Percentiles rank a stretch among this genome's conserved stretches.
These are phyloP conservation scores for Camellia granthamiana DNA, from an alignment of 148 eudicot genomes.

Conservation along the genomic window DNA sequence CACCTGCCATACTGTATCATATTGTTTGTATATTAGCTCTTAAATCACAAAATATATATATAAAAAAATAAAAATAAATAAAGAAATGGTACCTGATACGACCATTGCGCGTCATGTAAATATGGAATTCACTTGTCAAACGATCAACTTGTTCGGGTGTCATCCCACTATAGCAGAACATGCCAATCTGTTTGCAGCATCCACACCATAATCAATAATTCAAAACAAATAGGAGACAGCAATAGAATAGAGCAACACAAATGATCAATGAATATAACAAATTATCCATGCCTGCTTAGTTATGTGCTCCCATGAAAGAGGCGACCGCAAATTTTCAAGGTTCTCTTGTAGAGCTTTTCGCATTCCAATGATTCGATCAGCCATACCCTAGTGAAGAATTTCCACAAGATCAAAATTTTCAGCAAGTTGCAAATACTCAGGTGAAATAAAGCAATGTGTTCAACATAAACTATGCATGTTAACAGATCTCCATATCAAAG, in stretches of 20 bases:
- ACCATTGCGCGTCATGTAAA: constrained; percentile 93
- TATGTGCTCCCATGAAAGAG: constrained; percentile 95
- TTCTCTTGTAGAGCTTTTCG: constrained; percentile 72
- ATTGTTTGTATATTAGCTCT: constrained; percentile 1
- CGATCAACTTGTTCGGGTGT: constrained; percentile 97
- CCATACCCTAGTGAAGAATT: constrained; percentile 61
- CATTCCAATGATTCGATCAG: constrained; percentile 94
- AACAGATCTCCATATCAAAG: background rate
- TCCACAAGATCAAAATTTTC: background rate
- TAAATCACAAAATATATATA: background rate
- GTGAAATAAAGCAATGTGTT: background rate
- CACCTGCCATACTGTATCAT: constrained; percentile 84
- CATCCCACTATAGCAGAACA: constrained; percentile 98
- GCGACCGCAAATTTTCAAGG: constrained; percentile 83
- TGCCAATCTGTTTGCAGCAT: constrained; percentile 72
- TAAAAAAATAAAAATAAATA: background rate
- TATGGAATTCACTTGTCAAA: constrained; percentile 75
- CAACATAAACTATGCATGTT: background rate
- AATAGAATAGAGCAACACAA: background rate
- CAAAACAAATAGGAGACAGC: background rate
- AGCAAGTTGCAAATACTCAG: background rate
- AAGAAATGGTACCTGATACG: constrained; percentile 68
- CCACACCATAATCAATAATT: background rate
- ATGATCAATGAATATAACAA: background rate
- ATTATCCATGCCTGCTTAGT: constrained; percentile 68